These are phyloP conservation scores for Hypoxylon lienhwacheense DNA, from an alignment of 495 filamentous ascomycete genomes.

Conservation along the genomic window DNA sequence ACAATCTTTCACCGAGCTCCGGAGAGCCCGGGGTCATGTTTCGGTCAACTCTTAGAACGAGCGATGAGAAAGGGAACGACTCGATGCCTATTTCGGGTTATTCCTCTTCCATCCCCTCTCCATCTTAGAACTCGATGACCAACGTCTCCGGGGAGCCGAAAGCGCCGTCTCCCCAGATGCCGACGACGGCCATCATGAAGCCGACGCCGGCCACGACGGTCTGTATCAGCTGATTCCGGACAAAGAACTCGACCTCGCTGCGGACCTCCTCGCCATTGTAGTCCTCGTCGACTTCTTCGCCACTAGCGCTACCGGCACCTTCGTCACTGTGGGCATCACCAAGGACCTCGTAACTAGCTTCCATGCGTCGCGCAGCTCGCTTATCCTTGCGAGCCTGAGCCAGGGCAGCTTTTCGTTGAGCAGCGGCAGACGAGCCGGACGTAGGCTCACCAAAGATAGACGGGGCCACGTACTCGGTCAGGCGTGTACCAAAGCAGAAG, in stretches of 20 bases:
- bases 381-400: slow-evolving; percentile 33
- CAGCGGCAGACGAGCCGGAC: slow-evolving; percentile 27
- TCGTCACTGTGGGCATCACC: slow-evolving; percentile 51
- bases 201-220: slow-evolving; percentile 64
- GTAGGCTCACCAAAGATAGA: slow-evolving; percentile 49
- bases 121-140: slow-evolving; percentile 17
- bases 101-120: neutral
- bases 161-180: slow-evolving; percentile 86
- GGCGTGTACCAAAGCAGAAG: slow-evolving; percentile 58
- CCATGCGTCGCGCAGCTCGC: slow-evolving; percentile 45
- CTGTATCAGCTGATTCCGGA: slow-evolving; percentile 61
- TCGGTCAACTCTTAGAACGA: slow-evolving; percentile 16
- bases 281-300: slow-evolving; percentile 55
- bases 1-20: slow-evolving; percentile 2
- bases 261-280: slow-evolving; percentile 84
- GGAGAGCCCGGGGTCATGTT: neutral
- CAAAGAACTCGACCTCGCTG: slow-evolving; percentile 66
- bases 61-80: slow-evolving; percentile 19
- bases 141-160: slow-evolving; percentile 14
- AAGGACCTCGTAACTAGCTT: slow-evolving; percentile 68
- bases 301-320: slow-evolving; percentile 45
- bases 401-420: slow-evolving; percentile 29
- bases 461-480: slow-evolving; percentile 54
- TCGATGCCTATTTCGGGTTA: neutral
- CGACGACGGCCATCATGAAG: slow-evolving; percentile 75